Percentiles rank a stretch among this genome's conserved stretches.
Evolutionary conservation across 306 rosid genomes (phyloP).

Genomic region (Trichosanthes cucumerina): DNA sequence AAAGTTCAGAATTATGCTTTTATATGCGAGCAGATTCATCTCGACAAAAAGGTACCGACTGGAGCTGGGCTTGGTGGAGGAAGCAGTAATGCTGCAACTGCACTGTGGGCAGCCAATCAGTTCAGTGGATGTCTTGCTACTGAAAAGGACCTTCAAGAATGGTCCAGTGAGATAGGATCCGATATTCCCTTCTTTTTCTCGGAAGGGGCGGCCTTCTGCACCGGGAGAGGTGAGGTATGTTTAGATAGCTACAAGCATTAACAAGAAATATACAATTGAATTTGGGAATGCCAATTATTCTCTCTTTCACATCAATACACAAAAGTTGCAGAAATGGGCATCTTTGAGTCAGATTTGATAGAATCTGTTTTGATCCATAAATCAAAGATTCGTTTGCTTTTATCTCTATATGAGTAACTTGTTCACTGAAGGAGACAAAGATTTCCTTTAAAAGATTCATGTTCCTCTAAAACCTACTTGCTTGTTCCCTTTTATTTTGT

Average conservation of each 20-base stretch:
- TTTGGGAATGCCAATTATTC: background rate
- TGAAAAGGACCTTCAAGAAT: constrained; percentile 86
- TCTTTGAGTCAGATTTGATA: constrained; percentile 5
- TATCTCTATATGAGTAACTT: background rate
- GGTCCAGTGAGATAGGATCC: constrained; percentile 98
- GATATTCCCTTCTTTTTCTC: constrained; percentile 97
- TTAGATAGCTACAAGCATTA: background rate
- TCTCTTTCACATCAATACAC: background rate
- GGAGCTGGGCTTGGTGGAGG: constrained; percentile 99
- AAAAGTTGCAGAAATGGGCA: background rate
- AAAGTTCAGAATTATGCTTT: constrained; percentile 2
- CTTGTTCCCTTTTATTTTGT: background rate
- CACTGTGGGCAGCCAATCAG: constrained; percentile 96
- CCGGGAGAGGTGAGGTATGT: constrained; percentile 96
- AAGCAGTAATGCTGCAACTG: constrained; percentile 98
- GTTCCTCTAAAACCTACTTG: background rate
- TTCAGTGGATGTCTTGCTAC: constrained; percentile 66
- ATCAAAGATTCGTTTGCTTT: background rate
- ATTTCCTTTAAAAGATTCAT: background rate
- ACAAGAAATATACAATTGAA: background rate
- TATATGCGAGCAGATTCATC: constrained; percentile 66
- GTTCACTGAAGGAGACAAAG: background rate
- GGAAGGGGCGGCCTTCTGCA: constrained; percentile 91
- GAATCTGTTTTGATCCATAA: background rate
- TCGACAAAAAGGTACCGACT: constrained; percentile 83